Conservation (phyloP, 2,329 filamentous ascomycete genomes). For the Penicillium sp. region DNA sequence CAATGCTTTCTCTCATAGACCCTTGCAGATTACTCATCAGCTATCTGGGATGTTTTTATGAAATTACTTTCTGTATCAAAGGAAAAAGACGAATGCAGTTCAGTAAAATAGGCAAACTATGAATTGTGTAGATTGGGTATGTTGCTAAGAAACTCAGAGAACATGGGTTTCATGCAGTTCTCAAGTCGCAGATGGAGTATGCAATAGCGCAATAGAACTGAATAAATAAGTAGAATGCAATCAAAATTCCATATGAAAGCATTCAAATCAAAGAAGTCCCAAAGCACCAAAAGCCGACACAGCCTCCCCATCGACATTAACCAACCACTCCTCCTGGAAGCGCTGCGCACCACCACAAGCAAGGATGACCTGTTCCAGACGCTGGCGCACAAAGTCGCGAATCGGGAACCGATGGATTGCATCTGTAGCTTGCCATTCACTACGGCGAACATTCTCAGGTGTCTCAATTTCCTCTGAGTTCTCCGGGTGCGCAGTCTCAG, state of each 20-base stretch:
- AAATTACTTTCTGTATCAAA: no score
- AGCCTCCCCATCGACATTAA: constrained; percentile 46
- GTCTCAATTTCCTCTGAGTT: constrained; percentile 37
- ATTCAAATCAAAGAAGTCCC: constrained; percentile 30
- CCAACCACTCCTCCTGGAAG: constrained; percentile 45
- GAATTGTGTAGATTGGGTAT: background rate
- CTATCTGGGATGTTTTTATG: background rate
- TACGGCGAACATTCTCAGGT: constrained; percentile 43
- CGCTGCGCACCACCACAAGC: constrained; percentile 42
- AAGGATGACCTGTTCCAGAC: constrained; percentile 40
- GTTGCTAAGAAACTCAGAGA: background rate
- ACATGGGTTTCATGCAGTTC: background rate
- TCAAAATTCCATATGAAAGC: background rate
- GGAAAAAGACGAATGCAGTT: background rate
- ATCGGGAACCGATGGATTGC: constrained; percentile 46
- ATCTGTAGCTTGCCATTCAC: constrained; percentile 42
- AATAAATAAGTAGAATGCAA: background rate
- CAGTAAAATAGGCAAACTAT: background rate
- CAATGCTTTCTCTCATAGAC: background rate
- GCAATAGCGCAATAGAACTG: background rate
- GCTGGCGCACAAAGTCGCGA: constrained; percentile 45
- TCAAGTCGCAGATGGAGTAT: background rate
- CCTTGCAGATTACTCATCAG: background rate
- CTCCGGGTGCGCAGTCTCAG: constrained; percentile 30
- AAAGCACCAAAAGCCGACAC: constrained; percentile 41